phyloP scores from a whole-genome alignment of 768 basidiomycete species.

The Amanita fuliginea region DNA sequence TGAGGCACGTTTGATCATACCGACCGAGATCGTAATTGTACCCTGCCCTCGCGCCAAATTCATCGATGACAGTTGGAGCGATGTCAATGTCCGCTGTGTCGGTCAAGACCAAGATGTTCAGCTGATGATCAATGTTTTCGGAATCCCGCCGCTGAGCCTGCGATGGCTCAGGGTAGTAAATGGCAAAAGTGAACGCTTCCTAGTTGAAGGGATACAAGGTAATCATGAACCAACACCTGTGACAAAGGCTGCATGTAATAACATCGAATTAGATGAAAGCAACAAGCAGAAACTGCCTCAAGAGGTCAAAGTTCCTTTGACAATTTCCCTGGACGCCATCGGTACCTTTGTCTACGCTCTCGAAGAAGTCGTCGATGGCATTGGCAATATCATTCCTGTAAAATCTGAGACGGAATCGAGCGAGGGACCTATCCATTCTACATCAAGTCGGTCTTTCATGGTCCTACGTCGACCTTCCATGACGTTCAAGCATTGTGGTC shows the following conservation, averaged over 20 bases:
- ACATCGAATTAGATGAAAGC: constrained; percentile 4
- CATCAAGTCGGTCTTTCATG: constrained; percentile 47
- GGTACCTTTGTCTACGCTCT: constrained; percentile 67
- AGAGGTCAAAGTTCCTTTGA: constrained; percentile 56
- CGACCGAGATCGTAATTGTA: constrained; percentile 58
- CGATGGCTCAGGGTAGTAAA: constrained; percentile 66
- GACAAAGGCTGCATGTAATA: constrained; percentile 6
- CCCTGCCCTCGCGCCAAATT: constrained; percentile 79
- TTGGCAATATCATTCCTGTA: constrained; percentile 63
- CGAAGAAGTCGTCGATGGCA: constrained; percentile 73
- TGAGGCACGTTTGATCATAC: constrained; percentile 60
- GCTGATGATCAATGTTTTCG: constrained; percentile 53
- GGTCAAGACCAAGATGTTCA: constrained; percentile 51
- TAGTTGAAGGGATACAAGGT: constrained; percentile 79
- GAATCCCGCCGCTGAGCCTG: constrained; percentile 69
- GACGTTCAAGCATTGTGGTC: constrained; percentile 65
- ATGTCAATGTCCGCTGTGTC: constrained; percentile 49
- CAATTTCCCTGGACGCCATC: constrained; percentile 46
- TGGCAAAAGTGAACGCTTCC: constrained; percentile 54
- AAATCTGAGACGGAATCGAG: constrained; percentile 18
- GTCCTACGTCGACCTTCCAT: constrained; percentile 64
- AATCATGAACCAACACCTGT: constrained; percentile 26
- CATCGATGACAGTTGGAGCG: constrained; percentile 25
- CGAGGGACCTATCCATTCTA: constrained; percentile 24
- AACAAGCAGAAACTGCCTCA: constrained; percentile 28